Conservation (phyloP, 768 basidiomycete genomes). For the Leccinum rimulosum region DNA sequence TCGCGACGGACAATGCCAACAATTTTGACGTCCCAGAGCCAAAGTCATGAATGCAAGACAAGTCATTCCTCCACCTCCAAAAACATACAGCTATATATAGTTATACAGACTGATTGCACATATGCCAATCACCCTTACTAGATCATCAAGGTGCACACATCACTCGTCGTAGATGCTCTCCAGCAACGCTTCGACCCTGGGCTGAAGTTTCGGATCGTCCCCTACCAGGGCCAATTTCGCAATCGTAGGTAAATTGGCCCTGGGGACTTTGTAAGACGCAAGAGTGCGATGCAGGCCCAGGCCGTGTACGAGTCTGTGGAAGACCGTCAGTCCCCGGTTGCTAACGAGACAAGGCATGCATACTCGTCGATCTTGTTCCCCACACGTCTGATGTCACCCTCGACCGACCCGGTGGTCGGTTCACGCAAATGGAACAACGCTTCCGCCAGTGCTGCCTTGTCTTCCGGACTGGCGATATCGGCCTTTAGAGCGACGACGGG, state of each 20-base stretch:
- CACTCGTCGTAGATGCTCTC: conserved; percentile 40
- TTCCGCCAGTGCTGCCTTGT: conserved; percentile 59
- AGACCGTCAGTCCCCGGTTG: conserved; percentile 6
- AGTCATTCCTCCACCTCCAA: no score
- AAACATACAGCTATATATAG: background rate
- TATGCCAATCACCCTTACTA: background rate
- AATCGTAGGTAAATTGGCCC: conserved; percentile 49
- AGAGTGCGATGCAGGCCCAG: conserved; percentile 61
- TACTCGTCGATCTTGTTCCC: conserved; percentile 55
- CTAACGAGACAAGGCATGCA: conserved; percentile 19
- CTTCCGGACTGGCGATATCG: conserved; percentile 52
- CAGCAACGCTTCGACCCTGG: conserved; percentile 48
- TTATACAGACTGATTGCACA: background rate
- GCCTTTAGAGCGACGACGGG: conserved; percentile 61
- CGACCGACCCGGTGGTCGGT: conserved; percentile 59
- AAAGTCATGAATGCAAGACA: conserved; percentile 14
- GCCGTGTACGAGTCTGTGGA: conserved; percentile 51
- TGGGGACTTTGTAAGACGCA: conserved; percentile 62
- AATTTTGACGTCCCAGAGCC: conserved; percentile 4
- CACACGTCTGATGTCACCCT: conserved; percentile 58
- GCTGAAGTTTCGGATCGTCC: conserved; percentile 35
- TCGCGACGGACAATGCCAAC: conserved; percentile 13
- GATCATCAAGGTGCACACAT: background rate
- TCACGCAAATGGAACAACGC: conserved; percentile 57
- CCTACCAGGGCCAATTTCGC: conserved; percentile 33